Percentiles rank a stretch among this genome's conserved stretches.
Conservation (phyloP, 441 rosid genomes). For the Euphorbia celastroides region DNA sequence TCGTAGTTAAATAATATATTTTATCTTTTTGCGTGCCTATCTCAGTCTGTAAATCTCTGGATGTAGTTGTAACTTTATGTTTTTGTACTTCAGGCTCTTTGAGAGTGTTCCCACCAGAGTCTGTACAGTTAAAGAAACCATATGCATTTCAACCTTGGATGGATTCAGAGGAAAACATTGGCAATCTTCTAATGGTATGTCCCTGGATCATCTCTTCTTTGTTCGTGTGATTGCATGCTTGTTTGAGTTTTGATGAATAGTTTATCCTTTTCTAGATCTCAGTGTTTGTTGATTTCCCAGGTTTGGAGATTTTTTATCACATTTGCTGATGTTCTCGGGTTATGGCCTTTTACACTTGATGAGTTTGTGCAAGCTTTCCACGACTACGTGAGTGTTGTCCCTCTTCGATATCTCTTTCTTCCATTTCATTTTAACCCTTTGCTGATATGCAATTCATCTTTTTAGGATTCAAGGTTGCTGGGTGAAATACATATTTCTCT, state of each 20-base stretch:
- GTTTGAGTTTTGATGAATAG: neutral
- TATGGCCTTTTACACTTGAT: conserved; percentile 98
- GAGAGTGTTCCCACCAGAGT: conserved; percentile 64
- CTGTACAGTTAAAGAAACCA: conserved; percentile 64
- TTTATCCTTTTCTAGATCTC: neutral
- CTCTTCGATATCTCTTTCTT: conserved; percentile 1
- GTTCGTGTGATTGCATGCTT: neutral
- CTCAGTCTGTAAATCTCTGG: neutral
- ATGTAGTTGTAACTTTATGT: neutral
- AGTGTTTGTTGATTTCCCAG: conserved; percentile 36
- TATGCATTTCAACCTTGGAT: conserved; percentile 86
- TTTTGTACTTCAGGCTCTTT: conserved; percentile 49
- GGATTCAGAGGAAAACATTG: conserved; percentile 72
- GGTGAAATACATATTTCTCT: conserved; percentile 89
- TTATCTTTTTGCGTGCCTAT: neutral
- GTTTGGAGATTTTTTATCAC: conserved; percentile 94
- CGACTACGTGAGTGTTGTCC: conserved; percentile 64
- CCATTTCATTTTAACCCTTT: conserved; percentile 16
- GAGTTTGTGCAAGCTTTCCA: conserved; percentile 98
- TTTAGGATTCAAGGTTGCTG: conserved; percentile 92
- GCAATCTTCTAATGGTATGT: conserved; percentile 94
- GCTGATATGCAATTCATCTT: conserved; percentile 17
- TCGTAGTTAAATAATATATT: neutral
- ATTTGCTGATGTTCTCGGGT: conserved; percentile 86
- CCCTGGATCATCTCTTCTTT: conserved; percentile 8